Conservation (phyloP, 2,329 filamentous ascomycete genomes). For the Colletotrichum sansevieriae region DNA sequence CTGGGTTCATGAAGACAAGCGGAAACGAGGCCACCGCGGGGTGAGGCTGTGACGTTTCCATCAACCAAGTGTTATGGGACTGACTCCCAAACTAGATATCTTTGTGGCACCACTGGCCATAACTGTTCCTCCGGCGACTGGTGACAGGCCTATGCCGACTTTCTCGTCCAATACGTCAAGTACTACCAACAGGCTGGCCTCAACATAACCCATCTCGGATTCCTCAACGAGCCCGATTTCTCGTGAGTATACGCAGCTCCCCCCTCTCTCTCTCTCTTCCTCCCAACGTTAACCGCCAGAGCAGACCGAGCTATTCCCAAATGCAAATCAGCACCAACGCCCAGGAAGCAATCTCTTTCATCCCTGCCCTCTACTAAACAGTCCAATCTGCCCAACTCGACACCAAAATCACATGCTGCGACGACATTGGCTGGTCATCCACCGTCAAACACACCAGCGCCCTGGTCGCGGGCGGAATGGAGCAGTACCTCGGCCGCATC, state of each 20-base stretch:
- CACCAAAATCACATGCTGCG: conserved; percentile 51
- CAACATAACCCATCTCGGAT: no score
- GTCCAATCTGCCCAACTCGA: conserved; percentile 13
- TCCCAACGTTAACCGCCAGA: no score
- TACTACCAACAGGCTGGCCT: conserved; percentile 54
- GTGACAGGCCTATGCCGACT: conserved; percentile 62
- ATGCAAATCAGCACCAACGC: conserved; percentile 51
- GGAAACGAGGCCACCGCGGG: conserved; percentile 49
- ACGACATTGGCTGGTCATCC: conserved; percentile 56
- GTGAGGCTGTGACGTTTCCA: conserved; percentile 24
- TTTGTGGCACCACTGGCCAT: conserved; percentile 56
- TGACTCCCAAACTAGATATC: conserved; percentile 41
- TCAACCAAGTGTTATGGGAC: background rate
- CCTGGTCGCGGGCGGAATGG: no score
- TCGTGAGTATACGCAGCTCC: no score
- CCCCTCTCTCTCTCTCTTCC: no score
- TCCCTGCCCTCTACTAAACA: conserved; percentile 31
- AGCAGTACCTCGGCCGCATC: no score
- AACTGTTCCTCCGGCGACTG: conserved; percentile 58
- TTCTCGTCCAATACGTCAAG: conserved; percentile 60
- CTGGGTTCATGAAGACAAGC: conserved; percentile 63
- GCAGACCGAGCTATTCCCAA: conserved; percentile 43
- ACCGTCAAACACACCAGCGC: conserved; percentile 48
- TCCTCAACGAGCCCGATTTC: no score
- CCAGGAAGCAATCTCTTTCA: conserved; percentile 44